These are phyloP conservation scores for Colletotrichum noveboracense DNA, from an alignment of 2,329 filamentous ascomycete species.

Conservation along the genomic window DNA sequence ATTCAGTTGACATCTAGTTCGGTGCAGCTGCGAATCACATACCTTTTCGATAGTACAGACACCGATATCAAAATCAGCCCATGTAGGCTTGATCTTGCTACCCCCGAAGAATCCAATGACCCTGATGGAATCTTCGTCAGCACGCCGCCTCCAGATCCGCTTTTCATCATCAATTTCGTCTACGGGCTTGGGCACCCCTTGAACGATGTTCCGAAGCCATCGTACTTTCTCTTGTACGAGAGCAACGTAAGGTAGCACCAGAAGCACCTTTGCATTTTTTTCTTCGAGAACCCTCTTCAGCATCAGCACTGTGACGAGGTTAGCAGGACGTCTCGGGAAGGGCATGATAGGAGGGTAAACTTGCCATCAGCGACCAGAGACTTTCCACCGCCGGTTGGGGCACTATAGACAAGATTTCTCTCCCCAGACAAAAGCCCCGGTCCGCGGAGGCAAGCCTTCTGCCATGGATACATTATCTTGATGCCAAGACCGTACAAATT, in stretches of 20 bases:
- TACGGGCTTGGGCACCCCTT: conserved; percentile 56
- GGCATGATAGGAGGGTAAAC: conserved; percentile 11
- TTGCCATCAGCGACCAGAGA: conserved; percentile 71
- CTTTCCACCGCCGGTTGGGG: conserved; percentile 80
- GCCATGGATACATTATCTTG: conserved; percentile 78
- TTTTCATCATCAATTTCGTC: conserved; percentile 38
- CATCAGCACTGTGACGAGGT: conserved; percentile 62
- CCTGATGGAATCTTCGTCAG: conserved; percentile 63
- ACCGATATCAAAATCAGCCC: conserved; percentile 78
- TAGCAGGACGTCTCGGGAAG: background rate
- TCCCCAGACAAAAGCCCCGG: conserved; percentile 69
- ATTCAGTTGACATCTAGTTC: background rate
- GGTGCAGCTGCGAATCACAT: background rate
- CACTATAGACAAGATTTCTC: conserved; percentile 78
- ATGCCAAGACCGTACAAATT: conserved; percentile 75
- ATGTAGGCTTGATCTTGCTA: conserved; percentile 68
- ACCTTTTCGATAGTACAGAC: conserved; percentile 82
- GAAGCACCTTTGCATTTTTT: conserved; percentile 68
- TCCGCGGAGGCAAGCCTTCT: conserved; percentile 74
- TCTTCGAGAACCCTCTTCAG: conserved; percentile 72
- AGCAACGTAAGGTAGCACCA: conserved; percentile 79
- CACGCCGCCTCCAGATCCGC: conserved; percentile 57
- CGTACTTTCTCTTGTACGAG: conserved; percentile 81
- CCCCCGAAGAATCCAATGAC: conserved; percentile 79
- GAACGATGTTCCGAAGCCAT: conserved; percentile 72